Percentiles rank a stretch among this genome's conserved stretches.
Conservation (phyloP, 306 rosid genomes). For the Lupinus albus region DNA sequence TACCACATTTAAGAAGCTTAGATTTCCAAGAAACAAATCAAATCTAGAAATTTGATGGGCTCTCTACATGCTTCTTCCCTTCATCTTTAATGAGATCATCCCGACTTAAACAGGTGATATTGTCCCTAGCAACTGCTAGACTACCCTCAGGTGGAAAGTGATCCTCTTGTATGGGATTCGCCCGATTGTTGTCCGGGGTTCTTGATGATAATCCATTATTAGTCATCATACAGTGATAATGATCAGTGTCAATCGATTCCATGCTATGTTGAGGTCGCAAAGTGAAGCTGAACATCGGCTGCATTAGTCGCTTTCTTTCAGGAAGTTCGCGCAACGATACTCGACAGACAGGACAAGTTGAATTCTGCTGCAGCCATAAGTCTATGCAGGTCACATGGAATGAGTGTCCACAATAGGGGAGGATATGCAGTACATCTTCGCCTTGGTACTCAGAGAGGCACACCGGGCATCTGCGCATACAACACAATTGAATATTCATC, state of each 20-base stretch:
- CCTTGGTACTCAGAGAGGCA: constrained; percentile 80
- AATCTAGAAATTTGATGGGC: constrained; percentile 70
- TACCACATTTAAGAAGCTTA: neutral
- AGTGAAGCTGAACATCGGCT: constrained; percentile 70
- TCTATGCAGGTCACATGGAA: constrained; percentile 91
- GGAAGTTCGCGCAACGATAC: constrained; percentile 63
- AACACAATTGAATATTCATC: constrained; percentile 39
- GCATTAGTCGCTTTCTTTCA: constrained; percentile 61
- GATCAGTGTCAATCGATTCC: constrained; percentile 50
- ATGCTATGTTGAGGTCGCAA: constrained; percentile 48
- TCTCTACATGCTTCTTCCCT: constrained; percentile 70
- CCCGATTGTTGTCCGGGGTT: constrained; percentile 47
- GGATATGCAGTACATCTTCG: constrained; percentile 79
- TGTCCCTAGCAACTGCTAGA: constrained; percentile 51
- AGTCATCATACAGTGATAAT: constrained; percentile 53
- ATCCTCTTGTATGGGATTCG: constrained; percentile 54
- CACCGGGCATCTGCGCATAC: constrained; percentile 67
- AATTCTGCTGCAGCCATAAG: constrained; percentile 88
- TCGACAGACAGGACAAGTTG: constrained; percentile 94
- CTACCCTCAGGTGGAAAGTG: constrained; percentile 50
- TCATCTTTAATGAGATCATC: constrained; percentile 55
- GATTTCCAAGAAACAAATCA: constrained; percentile 37
- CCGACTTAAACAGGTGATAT: constrained; percentile 44
- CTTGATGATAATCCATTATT: constrained; percentile 45
- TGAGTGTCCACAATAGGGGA: constrained; percentile 85